Percentiles rank a stretch among this genome's conserved stretches.
These are phyloP conservation scores for Eurotiales sp. DNA, from an alignment of 2,329 filamentous ascomycete genomes.

Conservation along the genomic window DNA sequence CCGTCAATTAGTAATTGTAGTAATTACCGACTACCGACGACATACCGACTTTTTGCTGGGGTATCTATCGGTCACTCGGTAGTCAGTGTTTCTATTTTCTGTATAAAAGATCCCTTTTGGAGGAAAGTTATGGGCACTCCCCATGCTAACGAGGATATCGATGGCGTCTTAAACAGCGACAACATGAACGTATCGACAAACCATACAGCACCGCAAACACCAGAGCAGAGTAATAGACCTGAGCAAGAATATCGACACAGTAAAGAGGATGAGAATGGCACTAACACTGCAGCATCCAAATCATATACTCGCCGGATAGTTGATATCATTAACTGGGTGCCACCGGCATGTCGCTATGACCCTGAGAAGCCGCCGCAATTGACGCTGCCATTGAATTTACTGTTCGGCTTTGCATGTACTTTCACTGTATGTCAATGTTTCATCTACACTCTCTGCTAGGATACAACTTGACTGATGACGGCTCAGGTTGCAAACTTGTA, in stretches of 20 bases:
- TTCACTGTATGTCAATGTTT: slow-evolving; percentile 21
- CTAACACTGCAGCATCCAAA: not conserved
- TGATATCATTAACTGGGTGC: slow-evolving; percentile 54
- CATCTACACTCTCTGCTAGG: not conserved
- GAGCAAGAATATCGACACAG: not conserved
- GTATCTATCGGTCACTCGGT: too few species aligned
- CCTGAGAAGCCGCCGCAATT: slow-evolving; percentile 64
- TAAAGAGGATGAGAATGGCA: not conserved
- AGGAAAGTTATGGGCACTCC: not conserved
- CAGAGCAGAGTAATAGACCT: not conserved
- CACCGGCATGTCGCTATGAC: slow-evolving; percentile 65
- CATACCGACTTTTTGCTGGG: too few species aligned
- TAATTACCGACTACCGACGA: too few species aligned
- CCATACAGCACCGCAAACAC: not conserved
- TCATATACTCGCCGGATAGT: slow-evolving; percentile 2
- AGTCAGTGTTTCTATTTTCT: not conserved
- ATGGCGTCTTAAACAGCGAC: not conserved
- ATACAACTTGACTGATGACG: slow-evolving; percentile 14
- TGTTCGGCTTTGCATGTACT: slow-evolving; percentile 57
- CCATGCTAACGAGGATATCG: not conserved
- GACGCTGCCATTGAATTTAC: slow-evolving; percentile 63
- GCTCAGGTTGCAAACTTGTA: slow-evolving; percentile 73
- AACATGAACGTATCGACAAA: not conserved
- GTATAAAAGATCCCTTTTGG: not conserved
- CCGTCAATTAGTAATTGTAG: too few species aligned